A percentile compares a stretch with the other conserved stretches of the same genome.
phyloP scores from a whole-genome alignment of 2,329 filamentous ascomycete species.

The Calycina herbarum region DNA sequence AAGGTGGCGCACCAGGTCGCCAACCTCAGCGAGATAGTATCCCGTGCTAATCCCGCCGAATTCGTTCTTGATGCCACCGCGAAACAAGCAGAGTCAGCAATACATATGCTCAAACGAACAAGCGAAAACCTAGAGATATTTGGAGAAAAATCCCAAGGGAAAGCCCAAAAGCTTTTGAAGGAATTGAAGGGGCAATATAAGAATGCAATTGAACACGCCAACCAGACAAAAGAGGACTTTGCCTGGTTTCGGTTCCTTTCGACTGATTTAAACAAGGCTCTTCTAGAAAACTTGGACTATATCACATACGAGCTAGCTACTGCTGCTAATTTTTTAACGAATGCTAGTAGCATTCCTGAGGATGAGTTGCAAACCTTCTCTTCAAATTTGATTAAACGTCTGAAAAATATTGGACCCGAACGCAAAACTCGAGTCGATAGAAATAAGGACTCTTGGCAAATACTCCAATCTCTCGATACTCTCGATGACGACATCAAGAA shows the following conservation, averaged over 20 bases:
- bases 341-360: no score
- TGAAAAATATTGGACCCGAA: neutral
- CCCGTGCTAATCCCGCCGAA: no score
- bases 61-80: no score
- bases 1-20: no score
- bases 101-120: no score
- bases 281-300: neutral
- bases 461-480: neutral
- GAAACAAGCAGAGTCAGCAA: no score
- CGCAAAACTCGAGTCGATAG: neutral
- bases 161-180: neutral
- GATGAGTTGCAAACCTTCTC: neutral
- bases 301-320: neutral
- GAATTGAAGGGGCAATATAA: neutral
- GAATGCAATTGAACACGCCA: neutral
- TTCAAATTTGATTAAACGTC: neutral
- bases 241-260: neutral
- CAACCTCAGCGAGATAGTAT: no score
- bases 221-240: neutral
- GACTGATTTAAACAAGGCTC: neutral
- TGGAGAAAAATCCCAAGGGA: neutral
- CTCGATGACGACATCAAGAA: neutral
- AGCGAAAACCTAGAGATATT: neutral
- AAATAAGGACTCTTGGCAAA: neutral
- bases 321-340: neutral